A percentile compares a stretch with the other conserved stretches of the same genome.
These are phyloP conservation scores for Cryptococcus sp. DNA, from an alignment of 1,284 basidiomycete genomes.

Conservation along the genomic window DNA sequence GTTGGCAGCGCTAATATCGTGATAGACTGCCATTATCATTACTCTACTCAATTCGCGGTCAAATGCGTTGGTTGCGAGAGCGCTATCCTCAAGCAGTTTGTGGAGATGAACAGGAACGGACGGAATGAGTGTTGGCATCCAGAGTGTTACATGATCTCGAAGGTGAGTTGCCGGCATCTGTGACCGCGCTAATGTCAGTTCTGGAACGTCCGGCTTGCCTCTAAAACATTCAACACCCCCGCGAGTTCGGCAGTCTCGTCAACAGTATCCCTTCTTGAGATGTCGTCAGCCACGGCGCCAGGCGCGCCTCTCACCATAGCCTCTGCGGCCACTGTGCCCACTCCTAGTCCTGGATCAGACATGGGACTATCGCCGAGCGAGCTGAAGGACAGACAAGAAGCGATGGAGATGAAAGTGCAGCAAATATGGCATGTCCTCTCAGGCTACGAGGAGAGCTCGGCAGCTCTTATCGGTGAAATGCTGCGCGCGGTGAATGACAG, in stretches of 20 bases:
- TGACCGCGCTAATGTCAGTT: constrained; percentile 61
- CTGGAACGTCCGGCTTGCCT: constrained; percentile 97
- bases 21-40: constrained; percentile 87
- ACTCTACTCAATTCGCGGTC: constrained; percentile 96
- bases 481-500: constrained; percentile 94
- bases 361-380: constrained; percentile 72
- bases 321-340: constrained; percentile 6
- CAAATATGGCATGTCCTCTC: constrained; percentile 99
- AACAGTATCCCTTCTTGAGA: constrained; percentile 46
- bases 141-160: constrained; percentile 99
- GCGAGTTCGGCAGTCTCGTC: constrained; percentile 60
- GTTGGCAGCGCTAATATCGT: constrained; percentile 21
- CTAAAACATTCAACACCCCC: constrained; percentile 60
- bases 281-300: constrained; percentile 29
- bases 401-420: constrained; percentile 97
- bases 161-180: constrained; percentile 59
- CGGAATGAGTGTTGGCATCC: constrained; percentile 99
- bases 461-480: constrained; percentile 99
- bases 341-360: constrained; percentile 21
- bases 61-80: constrained; percentile 97
- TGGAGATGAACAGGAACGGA: constrained; percentile 98
- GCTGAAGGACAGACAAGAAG: constrained; percentile 87
- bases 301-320: constrained; percentile 19
- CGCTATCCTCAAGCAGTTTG: constrained; percentile 99
- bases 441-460: constrained; percentile 96